Percentiles rank a stretch among this genome's conserved stretches.
Evolutionary conservation across 345 rosid genomes (phyloP).

Genomic region (Citrus sp.): DNA sequence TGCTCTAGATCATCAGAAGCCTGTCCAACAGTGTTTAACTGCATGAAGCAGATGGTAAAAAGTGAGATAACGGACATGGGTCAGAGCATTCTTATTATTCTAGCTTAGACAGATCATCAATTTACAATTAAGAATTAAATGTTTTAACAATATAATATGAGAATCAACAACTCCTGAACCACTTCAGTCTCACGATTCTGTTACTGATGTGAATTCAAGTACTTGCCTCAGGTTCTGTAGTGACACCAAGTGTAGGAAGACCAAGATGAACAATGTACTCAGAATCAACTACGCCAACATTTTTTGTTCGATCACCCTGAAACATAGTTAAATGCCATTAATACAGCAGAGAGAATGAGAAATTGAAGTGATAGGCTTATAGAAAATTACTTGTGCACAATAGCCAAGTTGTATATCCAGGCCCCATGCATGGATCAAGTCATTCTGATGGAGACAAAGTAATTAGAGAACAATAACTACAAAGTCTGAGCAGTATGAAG

Average conservation of each 20-base stretch:
- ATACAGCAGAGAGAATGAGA: not conserved
- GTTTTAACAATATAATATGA: not conserved
- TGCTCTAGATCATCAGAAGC: constrained; percentile 14
- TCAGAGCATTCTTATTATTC: not conserved
- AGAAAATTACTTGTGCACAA: constrained; percentile 71
- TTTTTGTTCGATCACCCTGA: constrained; percentile 86
- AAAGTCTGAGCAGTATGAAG: not conserved
- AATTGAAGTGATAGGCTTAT: not conserved
- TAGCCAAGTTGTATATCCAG: constrained; percentile 83
- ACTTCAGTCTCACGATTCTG: not conserved
- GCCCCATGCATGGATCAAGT: constrained; percentile 96
- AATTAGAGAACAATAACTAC: not conserved
- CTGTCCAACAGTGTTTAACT: constrained; percentile 15
- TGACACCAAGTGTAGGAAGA: constrained; percentile 74
- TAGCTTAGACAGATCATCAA: not conserved
- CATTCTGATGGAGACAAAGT: constrained; percentile 49
- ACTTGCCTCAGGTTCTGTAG: constrained; percentile 36
- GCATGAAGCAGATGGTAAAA: constrained; percentile 8
- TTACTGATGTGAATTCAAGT: not conserved
- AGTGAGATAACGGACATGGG: not conserved
- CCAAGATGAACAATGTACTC: constrained; percentile 84
- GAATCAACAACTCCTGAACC: not conserved
- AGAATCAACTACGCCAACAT: constrained; percentile 89
- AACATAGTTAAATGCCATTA: constrained; percentile 10
- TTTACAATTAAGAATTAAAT: not conserved